Percentiles rank a stretch among this genome's conserved stretches.
phyloP scores from a whole-genome alignment of 495 filamentous ascomycete species.

The Trichoderma erinaceum region DNA sequence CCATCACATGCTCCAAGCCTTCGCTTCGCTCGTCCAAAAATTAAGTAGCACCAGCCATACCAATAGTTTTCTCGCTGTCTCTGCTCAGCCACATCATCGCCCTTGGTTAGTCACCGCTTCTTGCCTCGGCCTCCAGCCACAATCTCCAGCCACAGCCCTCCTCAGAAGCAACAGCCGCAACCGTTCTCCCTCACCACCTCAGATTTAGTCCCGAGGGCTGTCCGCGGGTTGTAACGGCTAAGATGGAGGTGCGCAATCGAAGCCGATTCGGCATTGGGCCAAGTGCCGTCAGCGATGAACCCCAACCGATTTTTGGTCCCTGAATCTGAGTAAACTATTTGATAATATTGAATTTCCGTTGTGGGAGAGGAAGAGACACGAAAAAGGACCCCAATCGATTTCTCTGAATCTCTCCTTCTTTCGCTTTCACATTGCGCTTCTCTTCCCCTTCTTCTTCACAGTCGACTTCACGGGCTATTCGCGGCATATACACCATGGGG shows the following conservation, averaged over 20 bases:
- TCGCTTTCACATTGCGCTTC: not conserved
- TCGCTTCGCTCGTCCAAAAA: too few species aligned
- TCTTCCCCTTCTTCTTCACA: not conserved
- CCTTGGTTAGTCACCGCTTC: not conserved
- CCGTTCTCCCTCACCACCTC: not conserved
- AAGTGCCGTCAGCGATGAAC: not conserved
- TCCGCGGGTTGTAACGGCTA: conserved; percentile 10
- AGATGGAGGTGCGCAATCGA: conserved; percentile 8
- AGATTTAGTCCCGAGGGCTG: conserved; percentile 3
- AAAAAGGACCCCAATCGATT: not conserved
- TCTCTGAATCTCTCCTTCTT: not conserved
- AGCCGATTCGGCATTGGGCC: conserved; percentile 12
- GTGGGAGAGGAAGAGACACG: not conserved
- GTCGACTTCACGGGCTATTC: not conserved
- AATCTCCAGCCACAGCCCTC: not conserved
- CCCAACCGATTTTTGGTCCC: not conserved
- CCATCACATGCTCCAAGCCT: too few species aligned
- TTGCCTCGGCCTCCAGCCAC: not conserved
- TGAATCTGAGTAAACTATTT: not conserved
- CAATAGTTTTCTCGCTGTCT: too few species aligned
- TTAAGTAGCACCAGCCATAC: too few species aligned
- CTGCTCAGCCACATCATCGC: too few species aligned
- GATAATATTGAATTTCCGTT: not conserved
- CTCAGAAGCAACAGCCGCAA: not conserved
- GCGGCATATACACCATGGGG: conserved; percentile 1